Evolutionary conservation across 164 flowering plant species (phyloP), one percentile per base, ranked within the genome.

Genomic region (Macadamia integrifolia): DNA sequence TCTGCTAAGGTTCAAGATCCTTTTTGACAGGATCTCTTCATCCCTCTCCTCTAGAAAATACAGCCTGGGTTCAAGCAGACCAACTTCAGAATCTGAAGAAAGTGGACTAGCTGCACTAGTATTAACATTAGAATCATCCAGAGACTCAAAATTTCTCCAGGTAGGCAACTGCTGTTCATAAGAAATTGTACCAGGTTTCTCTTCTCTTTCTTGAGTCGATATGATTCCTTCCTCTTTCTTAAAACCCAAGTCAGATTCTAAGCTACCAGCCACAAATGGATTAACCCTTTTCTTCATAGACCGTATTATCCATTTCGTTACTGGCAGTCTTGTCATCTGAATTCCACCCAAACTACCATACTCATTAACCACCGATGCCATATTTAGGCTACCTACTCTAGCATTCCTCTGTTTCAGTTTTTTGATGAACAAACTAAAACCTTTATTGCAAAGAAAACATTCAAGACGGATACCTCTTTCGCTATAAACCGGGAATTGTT

Each of bases 1-100:
- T 71, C 89, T 82, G 67, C 97, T 86, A 35, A 94, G 97, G 62
- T 65, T 72, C 85, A 94, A 75, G 46, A 94, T 58, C 73, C 97
- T 81, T 40, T 71, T 72, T 1, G 99, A 90, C 70, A 94, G 69
- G 18, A 77, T 48, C 61, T 75, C 79, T 69, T 87, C 97, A 72
- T 88, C 80, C 61, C 68, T 87, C 72, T 90, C 97, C 84, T 92
- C 97, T 31, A 94, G 64, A 71, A 82, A 88, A 72, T 80, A 73
- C 29, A 93, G 66, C 76, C 71, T 80, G 61, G 58, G 62, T 57
- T 79, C 80, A 69, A 55, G 42, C 56, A 64, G 42, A 52, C 50
- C 17, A 35, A 2, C 69, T 44, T 66, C 42, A 0, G 67, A 46
- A 68, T 23, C n/a, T 48, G 59, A 13, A 3, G 68, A 62, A 63